Conservation (phyloP, 805 yeast species). For the Candida orba region DNA sequence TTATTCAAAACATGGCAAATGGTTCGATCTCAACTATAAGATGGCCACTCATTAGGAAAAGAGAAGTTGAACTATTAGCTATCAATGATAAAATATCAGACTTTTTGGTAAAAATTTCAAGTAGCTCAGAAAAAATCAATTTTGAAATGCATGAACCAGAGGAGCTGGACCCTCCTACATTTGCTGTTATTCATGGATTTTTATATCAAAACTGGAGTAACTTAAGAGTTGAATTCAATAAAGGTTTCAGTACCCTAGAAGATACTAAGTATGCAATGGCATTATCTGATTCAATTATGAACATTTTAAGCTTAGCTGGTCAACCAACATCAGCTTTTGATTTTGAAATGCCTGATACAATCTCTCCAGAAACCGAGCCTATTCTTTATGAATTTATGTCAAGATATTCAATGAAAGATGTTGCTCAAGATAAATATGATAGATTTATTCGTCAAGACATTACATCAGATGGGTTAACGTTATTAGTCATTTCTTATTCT, state of each 20-base stretch:
- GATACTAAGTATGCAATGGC: slow-evolving; percentile 18
- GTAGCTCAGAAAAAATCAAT: slow-evolving; percentile 16
- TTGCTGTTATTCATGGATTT: slow-evolving; percentile 38
- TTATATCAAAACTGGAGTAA: slow-evolving; percentile 43
- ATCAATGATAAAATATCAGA: slow-evolving; percentile 32
- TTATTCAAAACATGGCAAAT: slow-evolving; percentile 81
- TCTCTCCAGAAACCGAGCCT: slow-evolving; percentile 42
- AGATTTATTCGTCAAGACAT: slow-evolving; percentile 54
- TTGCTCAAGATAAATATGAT: slow-evolving; percentile 34
- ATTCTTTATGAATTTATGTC: slow-evolving; percentile 69
- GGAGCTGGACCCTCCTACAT: slow-evolving; percentile 23
- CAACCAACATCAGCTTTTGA: slow-evolving; percentile 51
- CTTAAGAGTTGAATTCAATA: slow-evolving; percentile 23
- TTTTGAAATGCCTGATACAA: slow-evolving; percentile 47
- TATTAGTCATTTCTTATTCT: slow-evolving; percentile 44
- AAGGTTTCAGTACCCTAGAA: slow-evolving; percentile 11
- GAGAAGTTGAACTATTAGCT: slow-evolving; percentile 33
- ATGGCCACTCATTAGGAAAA: slow-evolving; percentile 47
- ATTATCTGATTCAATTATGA: slow-evolving; percentile 39
- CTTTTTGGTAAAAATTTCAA: slow-evolving; percentile 34
- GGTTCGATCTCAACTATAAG: slow-evolving; percentile 61
- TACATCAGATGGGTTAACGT: slow-evolving; percentile 67
- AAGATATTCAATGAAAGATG: slow-evolving; percentile 49
- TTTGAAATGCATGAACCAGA: slow-evolving; percentile 19
- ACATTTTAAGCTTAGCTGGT: slow-evolving; percentile 42